Conservation (phyloP, 495 filamentous ascomycete genomes). For the Penicillium coprophilum region DNA sequence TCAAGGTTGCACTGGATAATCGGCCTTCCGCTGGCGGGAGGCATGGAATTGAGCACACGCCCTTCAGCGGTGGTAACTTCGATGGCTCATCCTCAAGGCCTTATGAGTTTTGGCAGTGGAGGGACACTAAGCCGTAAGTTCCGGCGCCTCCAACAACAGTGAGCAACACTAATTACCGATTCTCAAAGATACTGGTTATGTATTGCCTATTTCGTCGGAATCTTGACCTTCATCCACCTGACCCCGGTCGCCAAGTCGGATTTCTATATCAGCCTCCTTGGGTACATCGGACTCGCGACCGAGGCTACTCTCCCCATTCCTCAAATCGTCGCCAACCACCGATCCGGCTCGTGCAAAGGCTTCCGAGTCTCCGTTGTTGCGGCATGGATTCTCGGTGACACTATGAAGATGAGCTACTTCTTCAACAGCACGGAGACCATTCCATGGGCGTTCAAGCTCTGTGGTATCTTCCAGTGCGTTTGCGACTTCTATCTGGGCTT, state of each 20-base stretch:
- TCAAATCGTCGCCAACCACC: conserved; percentile 80
- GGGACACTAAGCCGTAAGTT: conserved; percentile 69
- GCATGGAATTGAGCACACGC: conserved; percentile 50
- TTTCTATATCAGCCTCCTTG: conserved; percentile 69
- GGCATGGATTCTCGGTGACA: conserved; percentile 87
- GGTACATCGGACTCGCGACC: conserved; percentile 79
- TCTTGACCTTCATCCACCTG: conserved; percentile 68
- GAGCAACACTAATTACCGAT: conserved; percentile 4
- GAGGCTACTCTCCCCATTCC: conserved; percentile 90
- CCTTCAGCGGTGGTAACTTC: conserved; percentile 36
- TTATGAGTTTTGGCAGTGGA: conserved; percentile 96
- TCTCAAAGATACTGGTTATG: conserved; percentile 80
- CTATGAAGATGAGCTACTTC: conserved; percentile 96
- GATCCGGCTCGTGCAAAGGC: conserved; percentile 77
- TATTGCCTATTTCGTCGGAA: conserved; percentile 66
- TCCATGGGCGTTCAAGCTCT: conserved; percentile 85
- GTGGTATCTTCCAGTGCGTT: conserved; percentile 84
- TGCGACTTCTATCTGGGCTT: conserved; percentile 82
- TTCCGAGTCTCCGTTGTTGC: conserved; percentile 83
- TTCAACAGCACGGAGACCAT: conserved; percentile 69
- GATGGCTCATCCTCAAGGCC: conserved; percentile 54
- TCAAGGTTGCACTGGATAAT: conserved; percentile 89
- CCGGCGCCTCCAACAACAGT: background rate
- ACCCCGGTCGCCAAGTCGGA: conserved; percentile 60
- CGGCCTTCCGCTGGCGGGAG: conserved; percentile 64